phyloP scores from a whole-genome alignment of 208 protist species.

The Wallacemonas sp. region DNA sequence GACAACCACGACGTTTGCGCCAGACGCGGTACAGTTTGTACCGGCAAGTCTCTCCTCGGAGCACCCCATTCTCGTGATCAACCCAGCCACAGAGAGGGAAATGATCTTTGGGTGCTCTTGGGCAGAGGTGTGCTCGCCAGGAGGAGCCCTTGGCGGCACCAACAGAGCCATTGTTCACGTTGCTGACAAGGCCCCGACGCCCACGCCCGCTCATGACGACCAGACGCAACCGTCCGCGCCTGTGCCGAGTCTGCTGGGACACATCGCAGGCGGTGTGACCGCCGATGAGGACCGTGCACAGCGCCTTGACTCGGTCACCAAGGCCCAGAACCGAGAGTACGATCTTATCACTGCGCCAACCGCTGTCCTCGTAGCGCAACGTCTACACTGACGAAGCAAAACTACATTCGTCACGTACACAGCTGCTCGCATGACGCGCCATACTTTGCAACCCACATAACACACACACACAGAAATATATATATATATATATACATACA shows the following conservation, averaged over 20 bases:
- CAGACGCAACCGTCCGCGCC: no score
- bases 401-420: not conserved
- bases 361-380: conserved; percentile 28
- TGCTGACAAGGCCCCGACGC: no score
- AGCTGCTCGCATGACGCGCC: no score
- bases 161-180: conserved; percentile 62
- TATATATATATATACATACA: no score
- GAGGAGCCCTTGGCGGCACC: conserved; percentile 2
- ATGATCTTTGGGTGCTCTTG: conserved; percentile 69
- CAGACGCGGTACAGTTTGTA: conserved; percentile 39
- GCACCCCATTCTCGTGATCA: conserved; percentile 51
- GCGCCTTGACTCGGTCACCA: not conserved
- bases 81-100: conserved; percentile 31
- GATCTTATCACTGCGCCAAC: conserved; percentile 47
- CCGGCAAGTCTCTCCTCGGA: conserved; percentile 38
- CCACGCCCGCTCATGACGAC: no score
- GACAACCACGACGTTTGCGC: conserved; percentile 19
- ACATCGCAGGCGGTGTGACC: conserved; percentile 52
- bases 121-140: conserved; percentile 28
- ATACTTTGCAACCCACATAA: no score
- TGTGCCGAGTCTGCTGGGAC: conserved; percentile 69
- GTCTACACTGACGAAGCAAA: conserved; percentile 24
- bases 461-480: not conserved
- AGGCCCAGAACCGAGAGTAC: conserved; percentile 30
- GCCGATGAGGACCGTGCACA: conserved; percentile 58